Evolutionary conservation across 1,139 yeast genomes (phyloP), one percentile per base, ranked within the genome.

Genomic region (Saccharomyces hybrid): DNA sequence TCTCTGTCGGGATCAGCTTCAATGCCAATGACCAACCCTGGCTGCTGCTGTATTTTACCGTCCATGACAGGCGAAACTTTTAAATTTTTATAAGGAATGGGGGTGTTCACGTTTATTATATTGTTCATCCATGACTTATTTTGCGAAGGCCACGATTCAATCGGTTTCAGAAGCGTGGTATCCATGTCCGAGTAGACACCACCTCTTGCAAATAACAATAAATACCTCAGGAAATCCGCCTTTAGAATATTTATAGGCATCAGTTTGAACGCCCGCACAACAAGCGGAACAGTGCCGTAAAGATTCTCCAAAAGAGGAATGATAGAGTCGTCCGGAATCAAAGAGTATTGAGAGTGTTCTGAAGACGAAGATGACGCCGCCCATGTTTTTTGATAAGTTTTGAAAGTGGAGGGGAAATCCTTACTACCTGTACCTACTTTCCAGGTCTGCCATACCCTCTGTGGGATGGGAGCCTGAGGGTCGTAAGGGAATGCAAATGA

Each of bases 391-490:
- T 73, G 78, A 76, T 56, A 70, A 70, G 52, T 62, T 53, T 62
- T 69, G 61, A 82, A 83, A 16, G 70, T 66, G 9, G 66, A 55
- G 2, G 93, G 87, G 60, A 84, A 81, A 1, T 74, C 69, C 5
- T 72, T 73, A 60, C 84, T 81, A 13, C 77, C 76, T 25, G 78
- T 63, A 5, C 79, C 80, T 9, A 80, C 83, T 71, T 90, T 91
- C 97, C 98, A 93, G 1, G 99, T 93, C 71, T 93, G 99, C 97
- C 98, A 93, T 48, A 93, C 82, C 57, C 79, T 78, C 57, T 83
- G 84, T 28, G 93, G 96, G 56, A 87, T 81, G 11, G 78, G 76
- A 52, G 74, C 71, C 19, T 70, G 58, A 1, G 82, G 76, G 56
- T 84, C 84, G 69, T 88, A 90, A 0, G 96, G 96, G 66, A 85